Evolutionary conservation across 202 grass and related monocot species (phyloP), one percentile per base, ranked within the genome.

Genomic region (Schoenoplectus tabernaemontani): DNA sequence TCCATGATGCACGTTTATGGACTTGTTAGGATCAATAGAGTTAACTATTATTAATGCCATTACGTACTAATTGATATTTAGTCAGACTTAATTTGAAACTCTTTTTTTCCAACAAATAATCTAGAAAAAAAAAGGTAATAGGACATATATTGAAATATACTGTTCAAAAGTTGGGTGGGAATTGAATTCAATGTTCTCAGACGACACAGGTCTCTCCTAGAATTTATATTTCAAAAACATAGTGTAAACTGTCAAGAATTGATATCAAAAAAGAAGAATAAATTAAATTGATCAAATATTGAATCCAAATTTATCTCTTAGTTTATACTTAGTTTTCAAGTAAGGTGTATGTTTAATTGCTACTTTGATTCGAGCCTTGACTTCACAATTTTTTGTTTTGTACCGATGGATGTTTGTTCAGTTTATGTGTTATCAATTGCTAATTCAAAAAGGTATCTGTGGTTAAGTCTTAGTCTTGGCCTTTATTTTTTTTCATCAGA

Each of bases 41-140:
- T 59, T 42, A 28, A 36, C 32, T 72, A 51, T 24, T 83, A 28
- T 74, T 83, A 9, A 76, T 76, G 48, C 3, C 56, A 76, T 42
- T 56, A 76, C 62, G 36, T 71, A 26, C 44, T 62, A 70, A 73
- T 63, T 46, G 37, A 36, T 56, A 36, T 56, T 28, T 28, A 28
- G 28, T 28, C 28, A 28, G 19, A 69, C 12, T 75, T 11, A 75
- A 37, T 42, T 73, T 74, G 9, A 7, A 34, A 15, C 13, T 26
- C 46, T 0, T 34, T 53, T 75, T 53, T 28, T 32, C 24, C 3
- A 54, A 17, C 0, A 68, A 71, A 26, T 28, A 3, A 47, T 67
- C 36, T 67, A 71, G 22, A 7, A 24, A 30, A 64, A 64, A 8
- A 64, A 37, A 19, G 2, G 28, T n/a, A 20, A 3, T 54, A 76